Evolutionary conservation across 73 alveolate genomes (phyloP), one percentile per base, ranked within the genome.

Genomic region (Breviolum minutum): DNA sequence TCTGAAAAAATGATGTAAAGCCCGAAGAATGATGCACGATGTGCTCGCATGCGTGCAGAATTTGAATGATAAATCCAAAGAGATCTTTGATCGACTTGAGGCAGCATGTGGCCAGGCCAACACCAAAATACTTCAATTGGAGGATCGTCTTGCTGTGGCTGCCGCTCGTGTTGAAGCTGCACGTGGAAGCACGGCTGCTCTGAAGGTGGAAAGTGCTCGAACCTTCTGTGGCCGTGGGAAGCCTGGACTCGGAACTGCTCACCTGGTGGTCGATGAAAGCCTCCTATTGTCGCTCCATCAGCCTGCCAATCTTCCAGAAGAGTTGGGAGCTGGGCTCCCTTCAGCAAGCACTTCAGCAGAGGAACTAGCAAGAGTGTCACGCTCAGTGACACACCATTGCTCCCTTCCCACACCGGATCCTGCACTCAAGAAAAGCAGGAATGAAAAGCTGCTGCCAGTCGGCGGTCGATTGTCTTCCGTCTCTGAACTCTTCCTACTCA

Each of bases 141-240:
- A 92, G 80, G 63, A 30, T 48, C 98, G 98, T 12, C 90, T 73
- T 11, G 60, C 82, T 14, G 81, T 61, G 13, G 89, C 91, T n/a
- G 79, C 81, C 29, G 91, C 69, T 48, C 91, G 98, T 40, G 73
- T 92, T 48, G 98, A 92, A 68, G 91, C 90, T 20, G 90, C 98
- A 26, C 98, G 98, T 7, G 98, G 98, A 63, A 74, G 91, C 98
- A 92, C 98, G 3, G 98, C 80, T 17, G 98, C 98, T 20, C 81
- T 92, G 19, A 92, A 92, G 90, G 98, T 92, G 69, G 90, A 92
- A 64, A 92, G 98, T 81, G 98, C 98, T 8, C 94, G 94, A 32
- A 92, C 98, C 66, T 92, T 92, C 68, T 64, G 63, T 6, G 98
- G 98, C 19, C 98, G 98, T 10, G 91, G 90, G 26, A 66, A 60